Evolutionary conservation across 108 stramenopile genomes (phyloP).

Genomic region (Bacterosira constricta): DNA sequence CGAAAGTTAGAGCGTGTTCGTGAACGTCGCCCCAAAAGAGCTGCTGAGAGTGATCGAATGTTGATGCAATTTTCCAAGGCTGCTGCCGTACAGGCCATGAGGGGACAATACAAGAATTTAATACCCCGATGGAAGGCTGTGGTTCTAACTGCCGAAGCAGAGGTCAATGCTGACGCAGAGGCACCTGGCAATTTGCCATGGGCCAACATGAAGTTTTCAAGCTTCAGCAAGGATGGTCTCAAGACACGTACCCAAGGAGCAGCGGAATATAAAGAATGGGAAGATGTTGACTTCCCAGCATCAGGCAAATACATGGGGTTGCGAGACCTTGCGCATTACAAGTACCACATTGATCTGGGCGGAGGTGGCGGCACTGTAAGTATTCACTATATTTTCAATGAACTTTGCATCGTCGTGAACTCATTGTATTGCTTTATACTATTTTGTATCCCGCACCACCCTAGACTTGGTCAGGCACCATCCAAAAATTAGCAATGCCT

Average conservation of each 20-base stretch:
- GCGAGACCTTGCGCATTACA: conserved; percentile 33
- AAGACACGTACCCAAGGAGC: conserved; percentile 7
- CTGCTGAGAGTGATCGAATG: not conserved
- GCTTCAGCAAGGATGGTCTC: conserved; percentile 35
- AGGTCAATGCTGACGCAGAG: conserved; percentile 12
- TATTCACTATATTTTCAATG: too few species aligned
- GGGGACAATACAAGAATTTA: conserved; percentile 11
- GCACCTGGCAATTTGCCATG: conserved; percentile 27
- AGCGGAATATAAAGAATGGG: not conserved
- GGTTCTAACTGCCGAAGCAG: conserved; percentile 39
- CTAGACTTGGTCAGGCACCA: conserved; percentile 57
- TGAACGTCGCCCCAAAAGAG: not conserved
- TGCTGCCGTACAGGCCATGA: conserved; percentile 21
- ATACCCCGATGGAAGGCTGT: conserved; percentile 49
- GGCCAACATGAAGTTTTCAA: conserved; percentile 68
- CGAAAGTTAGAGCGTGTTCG: not conserved
- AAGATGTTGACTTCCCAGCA: conserved; percentile 25
- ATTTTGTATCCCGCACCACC: too few species aligned
- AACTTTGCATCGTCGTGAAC: too few species aligned
- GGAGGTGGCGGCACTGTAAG: conserved; percentile 63
- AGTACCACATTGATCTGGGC: conserved; percentile 60
- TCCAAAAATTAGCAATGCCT: conserved; percentile 50
- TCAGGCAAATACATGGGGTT: conserved; percentile 34
- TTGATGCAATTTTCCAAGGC: not conserved
- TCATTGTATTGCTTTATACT: too few species aligned